A percentile compares a stretch with the other conserved stretches of the same genome.
Conservation (phyloP, 768 basidiomycete species). For the Heimioporus sp. region DNA sequence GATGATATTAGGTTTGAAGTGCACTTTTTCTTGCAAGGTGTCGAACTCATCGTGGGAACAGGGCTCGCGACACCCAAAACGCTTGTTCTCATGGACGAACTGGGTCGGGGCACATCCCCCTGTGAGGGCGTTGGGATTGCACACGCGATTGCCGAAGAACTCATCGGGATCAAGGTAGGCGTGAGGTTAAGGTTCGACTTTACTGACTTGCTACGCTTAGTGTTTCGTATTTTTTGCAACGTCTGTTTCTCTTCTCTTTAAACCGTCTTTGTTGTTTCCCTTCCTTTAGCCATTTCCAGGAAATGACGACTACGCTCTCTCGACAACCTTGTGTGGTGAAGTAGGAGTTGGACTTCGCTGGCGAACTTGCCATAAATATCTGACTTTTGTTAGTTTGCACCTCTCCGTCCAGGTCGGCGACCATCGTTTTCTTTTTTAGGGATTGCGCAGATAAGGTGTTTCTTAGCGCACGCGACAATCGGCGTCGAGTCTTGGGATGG, state of each 20-base stretch:
- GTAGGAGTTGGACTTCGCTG: slow-evolving; percentile 41
- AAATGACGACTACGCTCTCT: slow-evolving; percentile 74
- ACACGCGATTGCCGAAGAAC: slow-evolving; percentile 78
- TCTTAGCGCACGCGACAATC: slow-evolving; percentile 54
- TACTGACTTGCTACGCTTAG: slow-evolving; percentile 36
- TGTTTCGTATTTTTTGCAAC: slow-evolving; percentile 91
- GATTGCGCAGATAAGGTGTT: background rate
- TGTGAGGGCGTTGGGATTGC: slow-evolving; percentile 79
- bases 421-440: background rate
- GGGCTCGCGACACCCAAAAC: slow-evolving; percentile 69
- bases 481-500: slow-evolving; percentile 59
- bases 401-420: slow-evolving; percentile 68
- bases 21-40: background rate
- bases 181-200: background rate
- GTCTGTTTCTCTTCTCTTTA: slow-evolving; percentile 36
- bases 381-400: slow-evolving; percentile 56
- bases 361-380: background rate
- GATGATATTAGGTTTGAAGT: slow-evolving; percentile 74
- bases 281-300: slow-evolving; percentile 65
- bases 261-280: background rate
- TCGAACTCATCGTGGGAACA: slow-evolving; percentile 20
- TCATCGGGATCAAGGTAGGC: slow-evolving; percentile 68
- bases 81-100: slow-evolving; percentile 88
- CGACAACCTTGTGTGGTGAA: slow-evolving; percentile 77
- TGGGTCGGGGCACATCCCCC: slow-evolving; percentile 90